Evolutionary conservation across 345 rosid species (phyloP), one percentile per base, ranked within the genome.

Genomic region (Capsella bursapastoris): DNA sequence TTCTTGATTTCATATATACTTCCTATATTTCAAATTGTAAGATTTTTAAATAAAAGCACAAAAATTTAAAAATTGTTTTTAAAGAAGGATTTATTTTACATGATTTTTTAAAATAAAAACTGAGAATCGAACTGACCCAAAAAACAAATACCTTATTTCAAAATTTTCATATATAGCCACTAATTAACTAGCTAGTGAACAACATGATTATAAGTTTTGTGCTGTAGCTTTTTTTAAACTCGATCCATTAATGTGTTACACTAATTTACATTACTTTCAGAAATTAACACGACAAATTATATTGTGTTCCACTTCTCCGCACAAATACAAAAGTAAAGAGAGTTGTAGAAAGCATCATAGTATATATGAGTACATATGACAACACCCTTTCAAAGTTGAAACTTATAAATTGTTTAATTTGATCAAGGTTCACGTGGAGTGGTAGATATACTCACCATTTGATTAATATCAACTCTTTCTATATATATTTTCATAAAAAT

Each of bases 381-480:
- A 69, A 61, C 74, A 51, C 57, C 74, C 43, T 45, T 58, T 74
- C 78, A 74, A 66, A 57, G 63, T 59, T 75, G 68, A 67, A 67
- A 38, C 38, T 8, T 8, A 16, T 53, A 34, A 49, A 37, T 2
- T 12, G 48, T 48, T 22, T 3, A 27, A 22, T 2, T 50, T 25
- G 22, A 37, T 50, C 8, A 31, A 59, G 2, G 29, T 41, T 75
- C 62, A 59, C 73, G 73, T 75, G 78, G 67, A n/a, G 47, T 66
- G 79, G 79, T 75, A 63, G 79, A 67, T 75, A 75, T 27, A 75
- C 80, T 76, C 71, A 76, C 80, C 80, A 70, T 63, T 63, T n/a
- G 1, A 18, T 45, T n/a, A 1, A 22, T 45, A 50, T 66, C 64
- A 37, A 57, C 58, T 14, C 44, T 25, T 64, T 64, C 16, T 43